Evolutionary conservation across 495 filamentous ascomycete species (phyloP).

Genomic region (Barbatosphaeria neglecta): DNA sequence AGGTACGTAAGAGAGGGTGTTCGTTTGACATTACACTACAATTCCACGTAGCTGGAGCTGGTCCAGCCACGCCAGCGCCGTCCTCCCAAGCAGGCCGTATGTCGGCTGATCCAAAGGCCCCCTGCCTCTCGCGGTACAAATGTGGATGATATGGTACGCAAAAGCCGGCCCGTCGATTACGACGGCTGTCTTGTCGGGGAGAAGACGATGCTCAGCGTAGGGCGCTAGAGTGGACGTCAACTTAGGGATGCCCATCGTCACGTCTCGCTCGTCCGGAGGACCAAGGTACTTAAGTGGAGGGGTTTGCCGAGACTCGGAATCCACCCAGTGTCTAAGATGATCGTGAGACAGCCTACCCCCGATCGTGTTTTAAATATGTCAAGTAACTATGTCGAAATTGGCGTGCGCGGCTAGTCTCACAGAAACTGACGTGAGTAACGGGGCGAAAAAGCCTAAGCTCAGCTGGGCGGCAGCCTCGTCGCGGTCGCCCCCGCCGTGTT

Average conservation of each 20-base stretch:
- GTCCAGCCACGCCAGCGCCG: slow-evolving; percentile 50
- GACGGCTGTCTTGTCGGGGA: slow-evolving; percentile 28
- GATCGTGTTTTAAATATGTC: no score
- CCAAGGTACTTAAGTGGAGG: no score
- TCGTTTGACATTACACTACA: slow-evolving; percentile 36
- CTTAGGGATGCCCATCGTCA: slow-evolving; percentile 59
- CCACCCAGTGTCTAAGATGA: no score
- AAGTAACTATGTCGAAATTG: no score
- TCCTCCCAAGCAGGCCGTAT: slow-evolving; percentile 48
- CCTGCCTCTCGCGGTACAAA: slow-evolving; percentile 32
- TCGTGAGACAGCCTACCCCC: no score
- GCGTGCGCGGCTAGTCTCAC: no score
- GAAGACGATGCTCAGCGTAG: slow-evolving; percentile 37
- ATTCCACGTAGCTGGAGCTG: slow-evolving; percentile 38
- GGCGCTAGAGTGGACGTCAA: slow-evolving; percentile 47
- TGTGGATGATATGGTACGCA: slow-evolving; percentile 55
- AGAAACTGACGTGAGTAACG: no score
- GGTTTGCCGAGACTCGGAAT: no score
- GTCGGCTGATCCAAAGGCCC: slow-evolving; percentile 43
- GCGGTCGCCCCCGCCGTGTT: background rate
- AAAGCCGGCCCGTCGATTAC: slow-evolving; percentile 70
- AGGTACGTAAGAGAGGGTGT: background rate
- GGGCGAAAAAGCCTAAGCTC: no score
- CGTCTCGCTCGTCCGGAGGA: no score
- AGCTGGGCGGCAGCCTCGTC: background rate